Evolutionary conservation across 108 stramenopile genomes (phyloP).

Genomic region (Bacterosira constricta): DNA sequence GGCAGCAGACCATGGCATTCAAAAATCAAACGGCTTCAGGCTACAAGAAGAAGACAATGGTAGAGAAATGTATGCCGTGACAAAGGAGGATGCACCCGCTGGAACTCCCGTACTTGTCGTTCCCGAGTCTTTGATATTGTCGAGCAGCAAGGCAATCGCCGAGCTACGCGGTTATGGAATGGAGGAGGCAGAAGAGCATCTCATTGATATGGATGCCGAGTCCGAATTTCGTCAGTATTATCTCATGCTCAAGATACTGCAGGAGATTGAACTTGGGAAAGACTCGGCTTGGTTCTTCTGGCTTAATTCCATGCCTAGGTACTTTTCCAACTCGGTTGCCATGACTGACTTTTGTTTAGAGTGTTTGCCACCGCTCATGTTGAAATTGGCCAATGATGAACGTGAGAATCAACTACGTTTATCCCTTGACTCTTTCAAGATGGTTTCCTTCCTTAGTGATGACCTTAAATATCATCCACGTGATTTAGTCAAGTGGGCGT

Average conservation of each 20-base stretch:
- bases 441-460: slow-evolving; percentile 26
- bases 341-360: slow-evolving; percentile 51
- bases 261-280: slow-evolving; percentile 51
- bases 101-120: slow-evolving; percentile 51
- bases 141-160: slow-evolving; percentile 39
- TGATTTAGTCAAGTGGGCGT: slow-evolving; percentile 24
- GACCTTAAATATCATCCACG: slow-evolving; percentile 21
- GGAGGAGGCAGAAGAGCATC: slow-evolving; percentile 14
- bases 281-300: slow-evolving; percentile 52
- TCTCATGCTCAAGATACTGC: slow-evolving; percentile 48
- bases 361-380: slow-evolving; percentile 38
- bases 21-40: slow-evolving; percentile 3
- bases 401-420: slow-evolving; percentile 19
- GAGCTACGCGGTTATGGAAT: slow-evolving; percentile 37
- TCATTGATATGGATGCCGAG: background rate
- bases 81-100: slow-evolving; percentile 37
- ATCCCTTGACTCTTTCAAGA: background rate
- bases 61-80: slow-evolving; percentile 36
- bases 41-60: slow-evolving; percentile 4
- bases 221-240: slow-evolving; percentile 28
- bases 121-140: slow-evolving; percentile 44
- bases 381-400: slow-evolving; percentile 28
- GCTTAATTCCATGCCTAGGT: slow-evolving; percentile 55
- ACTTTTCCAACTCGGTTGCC: slow-evolving; percentile 42
- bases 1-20: background rate